Percentiles rank a stretch among this genome's conserved stretches.
Conservation (phyloP, 768 basidiomycete species). For the Fistulinella prunicolor region DNA sequence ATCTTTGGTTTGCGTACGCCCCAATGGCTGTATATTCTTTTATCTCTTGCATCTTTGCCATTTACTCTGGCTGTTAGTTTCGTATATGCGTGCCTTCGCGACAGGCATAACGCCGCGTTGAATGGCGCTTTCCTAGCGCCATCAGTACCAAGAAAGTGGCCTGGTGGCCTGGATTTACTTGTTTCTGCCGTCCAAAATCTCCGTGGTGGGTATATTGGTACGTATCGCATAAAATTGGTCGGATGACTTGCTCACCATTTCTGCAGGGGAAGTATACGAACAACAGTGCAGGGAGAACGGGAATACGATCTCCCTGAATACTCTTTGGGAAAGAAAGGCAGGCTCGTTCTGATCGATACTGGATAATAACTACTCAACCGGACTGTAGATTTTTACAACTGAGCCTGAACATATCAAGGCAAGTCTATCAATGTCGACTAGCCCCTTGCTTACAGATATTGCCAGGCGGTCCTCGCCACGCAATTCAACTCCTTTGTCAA, state of each 20-base stretch:
- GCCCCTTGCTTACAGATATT: not conserved
- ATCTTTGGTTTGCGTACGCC: slow-evolving; percentile 3
- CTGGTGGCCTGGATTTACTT: slow-evolving; percentile 38
- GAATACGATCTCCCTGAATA: slow-evolving; percentile 29
- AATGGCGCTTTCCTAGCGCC: slow-evolving; percentile 34
- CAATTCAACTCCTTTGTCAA: slow-evolving; percentile 44
- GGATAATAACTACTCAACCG: not conserved
- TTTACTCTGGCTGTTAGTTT: slow-evolving; percentile 15
- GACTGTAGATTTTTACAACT: slow-evolving; percentile 39
- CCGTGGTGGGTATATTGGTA: slow-evolving; percentile 29
- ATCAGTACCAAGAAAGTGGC: slow-evolving; percentile 32
- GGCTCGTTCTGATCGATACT: slow-evolving; percentile 9
- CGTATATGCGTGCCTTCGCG: slow-evolving; percentile 10
- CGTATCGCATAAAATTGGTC: slow-evolving; percentile 3
- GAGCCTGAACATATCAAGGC: slow-evolving; percentile 51
- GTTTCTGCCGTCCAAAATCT: slow-evolving; percentile 24
- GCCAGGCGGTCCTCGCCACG: slow-evolving; percentile 43
- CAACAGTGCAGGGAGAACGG: slow-evolving; percentile 28
- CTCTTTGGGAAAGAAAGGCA: slow-evolving; percentile 40
- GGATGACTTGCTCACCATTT: not conserved
- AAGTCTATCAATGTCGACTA: too few relatives aligned
- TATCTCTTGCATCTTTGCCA: slow-evolving; percentile 22
- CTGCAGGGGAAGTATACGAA: slow-evolving; percentile 30
- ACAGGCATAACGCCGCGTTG: slow-evolving; percentile 12
- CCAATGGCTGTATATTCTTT: slow-evolving; percentile 9